Evolutionary conservation across 208 protist genomes (phyloP), one percentile per base, ranked within the genome.

Genomic region (Wallacemonas collosoma): DNA sequence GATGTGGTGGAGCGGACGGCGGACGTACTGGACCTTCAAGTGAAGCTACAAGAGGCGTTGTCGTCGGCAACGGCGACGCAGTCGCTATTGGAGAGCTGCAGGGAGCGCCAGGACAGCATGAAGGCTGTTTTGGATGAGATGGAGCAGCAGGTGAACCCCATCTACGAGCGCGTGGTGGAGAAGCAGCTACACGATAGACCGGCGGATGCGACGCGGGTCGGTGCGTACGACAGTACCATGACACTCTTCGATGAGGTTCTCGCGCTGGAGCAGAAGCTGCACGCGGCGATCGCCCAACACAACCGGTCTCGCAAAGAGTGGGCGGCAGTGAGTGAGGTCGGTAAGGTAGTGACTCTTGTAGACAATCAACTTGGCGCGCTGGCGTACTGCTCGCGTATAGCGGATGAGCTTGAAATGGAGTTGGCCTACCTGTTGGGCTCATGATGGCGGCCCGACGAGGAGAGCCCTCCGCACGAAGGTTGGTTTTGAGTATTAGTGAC

Each of bases 201-300:
- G 35, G 70, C 71, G 1, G 86, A 91, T 68, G 78, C 79, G 41
- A 71, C 68, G 43, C 81, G 89, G 47, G 79, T 75, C 36, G 67
- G 55, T 5, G 81, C 81, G 3, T 93, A 93, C 63, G 77, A 80
- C 15, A 73, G 68, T 45, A 86, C 86, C 6, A 83, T 95, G 66
- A 71, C 77, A 14, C 82, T 95, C 9, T 81, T 90, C 66, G 86
- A 93, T 61, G 86, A 91, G 71, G 83, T 93, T 39, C 80, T 87
- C 54, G 69, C 72, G 7, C 62, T 94, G 47, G 73, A 84, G 75
- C 76, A 91, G 62, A 77, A 85, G 45, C 75, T 90, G 9, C 58
- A 68, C 1, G 71, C 77, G 39, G 80, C 78, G 26, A 83, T 95
- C 7, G 73, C 70, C 17, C 85, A 88, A 68, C 90, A 95, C 66